phyloP scores from a whole-genome alignment of 805 yeast genomes.

The Candida maris region DNA sequence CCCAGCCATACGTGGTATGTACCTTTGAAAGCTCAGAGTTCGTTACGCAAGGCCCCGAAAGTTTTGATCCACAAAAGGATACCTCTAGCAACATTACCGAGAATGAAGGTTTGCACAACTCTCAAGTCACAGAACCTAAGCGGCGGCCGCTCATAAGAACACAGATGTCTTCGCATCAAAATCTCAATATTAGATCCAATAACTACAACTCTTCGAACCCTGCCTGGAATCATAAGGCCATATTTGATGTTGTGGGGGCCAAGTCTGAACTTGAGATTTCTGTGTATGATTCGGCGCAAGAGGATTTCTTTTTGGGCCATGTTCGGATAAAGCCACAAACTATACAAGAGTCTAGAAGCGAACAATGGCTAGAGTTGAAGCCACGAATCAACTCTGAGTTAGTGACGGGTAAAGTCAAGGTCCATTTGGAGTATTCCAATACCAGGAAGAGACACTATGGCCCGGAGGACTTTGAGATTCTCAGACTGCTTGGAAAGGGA shows the following conservation, averaged over 20 bases:
- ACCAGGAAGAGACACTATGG: slow-evolving; percentile 77
- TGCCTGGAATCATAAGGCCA: slow-evolving; percentile 88
- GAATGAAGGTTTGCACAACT: slow-evolving; percentile 2
- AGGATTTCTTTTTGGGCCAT: slow-evolving; percentile 85
- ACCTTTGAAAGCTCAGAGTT: slow-evolving; percentile 90
- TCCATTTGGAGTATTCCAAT: slow-evolving; percentile 68
- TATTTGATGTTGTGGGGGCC: slow-evolving; percentile 85
- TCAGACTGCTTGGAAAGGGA: slow-evolving; percentile 89
- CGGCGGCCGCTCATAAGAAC: slow-evolving; percentile 27
- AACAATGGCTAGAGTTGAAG: slow-evolving; percentile 71
- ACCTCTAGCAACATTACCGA: slow-evolving; percentile 6
- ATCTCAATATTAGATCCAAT: slow-evolving; percentile 19
- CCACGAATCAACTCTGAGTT: slow-evolving; percentile 73
- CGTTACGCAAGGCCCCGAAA: slow-evolving; percentile 76
- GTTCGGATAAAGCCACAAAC: slow-evolving; percentile 66
- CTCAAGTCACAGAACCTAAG: slow-evolving; percentile 10
- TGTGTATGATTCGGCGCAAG: slow-evolving; percentile 80
- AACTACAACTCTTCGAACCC: slow-evolving; percentile 53
- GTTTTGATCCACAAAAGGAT: slow-evolving; percentile 27
- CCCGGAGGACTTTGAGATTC: slow-evolving; percentile 91
- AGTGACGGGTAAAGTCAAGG: slow-evolving; percentile 73
- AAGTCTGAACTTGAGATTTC: slow-evolving; percentile 82
- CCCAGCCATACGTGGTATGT: slow-evolving; percentile 87
- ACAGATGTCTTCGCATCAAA: slow-evolving; percentile 27
- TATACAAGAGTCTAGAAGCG: slow-evolving; percentile 41